Percentiles rank a stretch among this genome's conserved stretches.
Evolutionary conservation across 2,329 filamentous ascomycete species (phyloP).

Genomic region (Colletotrichum siamense): DNA sequence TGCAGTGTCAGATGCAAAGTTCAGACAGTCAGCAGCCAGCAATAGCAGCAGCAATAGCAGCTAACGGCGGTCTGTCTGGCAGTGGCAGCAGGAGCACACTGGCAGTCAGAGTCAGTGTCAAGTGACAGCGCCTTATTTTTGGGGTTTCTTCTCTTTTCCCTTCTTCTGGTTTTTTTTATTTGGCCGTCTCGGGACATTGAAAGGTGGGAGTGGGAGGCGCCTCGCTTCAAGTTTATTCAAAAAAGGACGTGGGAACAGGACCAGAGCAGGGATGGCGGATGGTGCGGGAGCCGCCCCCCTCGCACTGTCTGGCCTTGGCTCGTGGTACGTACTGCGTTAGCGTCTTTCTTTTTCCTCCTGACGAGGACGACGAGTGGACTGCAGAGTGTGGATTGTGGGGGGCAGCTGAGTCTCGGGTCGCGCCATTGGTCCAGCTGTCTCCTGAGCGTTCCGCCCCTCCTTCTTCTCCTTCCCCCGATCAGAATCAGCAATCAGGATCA

Average conservation of each 20-base stretch:
- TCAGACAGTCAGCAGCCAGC: neutral
- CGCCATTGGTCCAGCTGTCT: neutral
- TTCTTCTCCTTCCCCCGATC: neutral
- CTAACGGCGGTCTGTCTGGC: neutral
- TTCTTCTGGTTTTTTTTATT: neutral
- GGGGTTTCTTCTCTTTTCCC: neutral
- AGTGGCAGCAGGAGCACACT: neutral
- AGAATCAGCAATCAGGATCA: conserved; percentile 13
- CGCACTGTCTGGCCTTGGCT: neutral
- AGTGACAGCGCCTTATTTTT: neutral
- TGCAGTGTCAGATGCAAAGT: neutral
- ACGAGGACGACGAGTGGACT: neutral
- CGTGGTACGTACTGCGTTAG: neutral
- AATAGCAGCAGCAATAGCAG: neutral
- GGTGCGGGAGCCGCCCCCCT: neutral
- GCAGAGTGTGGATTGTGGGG: neutral
- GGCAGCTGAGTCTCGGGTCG: neutral
- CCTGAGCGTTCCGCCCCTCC: neutral
- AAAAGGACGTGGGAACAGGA: conserved; percentile 5
- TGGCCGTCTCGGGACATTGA: neutral
- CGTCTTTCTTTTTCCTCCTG: neutral
- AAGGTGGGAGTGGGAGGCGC: neutral
- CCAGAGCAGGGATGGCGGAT: neutral
- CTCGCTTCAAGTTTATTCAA: conserved; percentile 18
- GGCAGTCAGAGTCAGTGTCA: neutral